phyloP scores from a whole-genome alignment of 1,139 yeast species.

The Lodderomyces jiufengensis region DNA sequence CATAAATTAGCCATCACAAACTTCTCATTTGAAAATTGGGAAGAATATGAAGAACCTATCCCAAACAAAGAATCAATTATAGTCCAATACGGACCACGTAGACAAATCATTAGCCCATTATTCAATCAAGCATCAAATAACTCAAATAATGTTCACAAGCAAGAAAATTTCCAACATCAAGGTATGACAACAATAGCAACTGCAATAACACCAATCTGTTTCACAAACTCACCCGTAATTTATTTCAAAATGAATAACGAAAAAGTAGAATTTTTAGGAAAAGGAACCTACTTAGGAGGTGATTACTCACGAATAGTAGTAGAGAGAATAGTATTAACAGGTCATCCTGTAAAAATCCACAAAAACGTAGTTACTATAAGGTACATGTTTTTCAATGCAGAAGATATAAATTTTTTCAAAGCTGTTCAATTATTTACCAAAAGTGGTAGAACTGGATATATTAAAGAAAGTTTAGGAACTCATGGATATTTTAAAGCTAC shows the following conservation, averaged over 20 bases:
- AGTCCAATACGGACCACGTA: conserved; percentile 91
- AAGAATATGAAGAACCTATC: conserved; percentile 79
- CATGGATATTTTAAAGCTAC: conserved; percentile 97
- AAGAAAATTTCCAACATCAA: conserved; percentile 77
- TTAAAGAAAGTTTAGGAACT: conserved; percentile 94
- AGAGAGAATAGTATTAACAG: conserved; percentile 85
- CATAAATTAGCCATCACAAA: conserved; percentile 82
- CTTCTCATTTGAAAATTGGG: conserved; percentile 82
- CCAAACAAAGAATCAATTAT: conserved; percentile 75
- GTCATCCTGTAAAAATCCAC: conserved; percentile 94
- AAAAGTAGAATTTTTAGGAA: conserved; percentile 69
- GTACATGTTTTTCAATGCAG: conserved; percentile 94
- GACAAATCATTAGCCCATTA: conserved; percentile 79
- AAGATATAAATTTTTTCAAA: conserved; percentile 87
- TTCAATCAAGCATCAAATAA: conserved; percentile 78
- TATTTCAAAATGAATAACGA: conserved; percentile 48
- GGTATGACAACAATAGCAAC: conserved; percentile 77
- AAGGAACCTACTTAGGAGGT: conserved; percentile 84
- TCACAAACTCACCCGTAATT: conserved; percentile 78
- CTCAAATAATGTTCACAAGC: conserved; percentile 83
- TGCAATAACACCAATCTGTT: conserved; percentile 82
- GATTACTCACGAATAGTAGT: conserved; percentile 84
- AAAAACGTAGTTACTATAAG: conserved; percentile 87
- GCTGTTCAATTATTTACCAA: conserved; percentile 91
- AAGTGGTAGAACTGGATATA: conserved; percentile 88